These are phyloP conservation scores for Rubus parviflorus DNA, from an alignment of 306 rosid genomes.

Conservation along the genomic window DNA sequence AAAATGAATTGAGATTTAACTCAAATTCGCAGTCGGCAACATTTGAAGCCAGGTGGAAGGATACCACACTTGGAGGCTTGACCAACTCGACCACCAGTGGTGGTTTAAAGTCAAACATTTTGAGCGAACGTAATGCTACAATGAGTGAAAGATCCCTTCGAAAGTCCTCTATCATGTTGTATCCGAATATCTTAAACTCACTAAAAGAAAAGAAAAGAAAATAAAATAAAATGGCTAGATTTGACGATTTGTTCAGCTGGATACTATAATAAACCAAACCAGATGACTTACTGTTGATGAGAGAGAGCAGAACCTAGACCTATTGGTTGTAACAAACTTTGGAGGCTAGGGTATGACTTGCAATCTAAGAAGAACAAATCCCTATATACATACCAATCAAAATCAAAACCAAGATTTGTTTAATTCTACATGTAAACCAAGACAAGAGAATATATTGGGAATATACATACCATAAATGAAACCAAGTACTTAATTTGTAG, in stretches of 20 bases:
- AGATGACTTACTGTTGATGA: constrained; percentile 1
- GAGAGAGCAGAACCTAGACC: background rate
- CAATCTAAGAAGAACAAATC: background rate
- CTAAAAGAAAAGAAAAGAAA: too few relatives aligned
- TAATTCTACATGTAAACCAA: background rate
- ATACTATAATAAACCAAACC: background rate
- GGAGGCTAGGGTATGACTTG: constrained; percentile 9
- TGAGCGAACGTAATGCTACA: too few relatives aligned
- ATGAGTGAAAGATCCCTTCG: too few relatives aligned
- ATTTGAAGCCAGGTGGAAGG: too few relatives aligned
- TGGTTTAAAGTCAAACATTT: too few relatives aligned
- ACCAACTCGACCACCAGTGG: too few relatives aligned
- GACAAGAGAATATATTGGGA: background rate
- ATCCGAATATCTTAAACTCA: too few relatives aligned
- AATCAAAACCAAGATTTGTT: background rate
- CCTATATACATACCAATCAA: background rate
- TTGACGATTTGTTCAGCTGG: background rate
- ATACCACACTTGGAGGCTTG: too few relatives aligned
- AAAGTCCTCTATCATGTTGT: too few relatives aligned
- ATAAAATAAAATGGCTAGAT: too few relatives aligned
- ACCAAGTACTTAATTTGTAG: background rate
- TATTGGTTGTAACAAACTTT: constrained; percentile 1
- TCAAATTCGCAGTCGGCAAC: too few relatives aligned
- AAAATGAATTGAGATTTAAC: too few relatives aligned
- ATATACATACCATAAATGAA: background rate